phyloP scores from a whole-genome alignment of 2,329 filamentous ascomycete species.

The Cladosporium oxysporum region DNA sequence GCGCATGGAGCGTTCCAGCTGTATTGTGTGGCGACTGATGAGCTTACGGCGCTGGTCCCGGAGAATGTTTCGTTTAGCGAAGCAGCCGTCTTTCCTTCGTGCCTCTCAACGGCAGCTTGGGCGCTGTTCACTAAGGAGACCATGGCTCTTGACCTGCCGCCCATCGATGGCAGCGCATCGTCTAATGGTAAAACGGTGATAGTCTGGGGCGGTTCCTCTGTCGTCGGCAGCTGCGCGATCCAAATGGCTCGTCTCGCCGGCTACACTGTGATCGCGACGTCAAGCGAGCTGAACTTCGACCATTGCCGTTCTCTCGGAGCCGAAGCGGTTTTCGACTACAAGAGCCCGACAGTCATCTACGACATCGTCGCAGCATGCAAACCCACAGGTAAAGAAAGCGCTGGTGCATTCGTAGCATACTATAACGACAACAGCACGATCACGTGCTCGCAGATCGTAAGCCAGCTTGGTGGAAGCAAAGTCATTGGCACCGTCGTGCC shows the following conservation, averaged over 20 bases:
- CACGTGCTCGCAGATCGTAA: slow-evolving; percentile 19
- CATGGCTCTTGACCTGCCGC: slow-evolving; percentile 22
- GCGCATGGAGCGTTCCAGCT: slow-evolving; percentile 29
- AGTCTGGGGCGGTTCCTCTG: slow-evolving; percentile 56
- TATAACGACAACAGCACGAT: slow-evolving; percentile 31
- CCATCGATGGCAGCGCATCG: slow-evolving; percentile 24
- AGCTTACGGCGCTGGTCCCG: slow-evolving; percentile 24
- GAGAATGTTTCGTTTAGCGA: slow-evolving; percentile 26
- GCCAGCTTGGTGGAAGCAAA: slow-evolving; percentile 20
- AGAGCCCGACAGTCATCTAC: slow-evolving; percentile 37
- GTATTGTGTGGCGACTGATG: slow-evolving; percentile 23
- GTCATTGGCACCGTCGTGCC: slow-evolving; percentile 25
- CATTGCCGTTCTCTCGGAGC: slow-evolving; percentile 50
- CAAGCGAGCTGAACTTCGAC: slow-evolving; percentile 42
- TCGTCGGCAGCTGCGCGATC: slow-evolving; percentile 54
- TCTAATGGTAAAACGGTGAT: slow-evolving; percentile 42
- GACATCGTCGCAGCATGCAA: slow-evolving; percentile 32
- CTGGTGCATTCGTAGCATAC: slow-evolving; percentile 40
- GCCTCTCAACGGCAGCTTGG: slow-evolving; percentile 26
- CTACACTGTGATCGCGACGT: slow-evolving; percentile 44
- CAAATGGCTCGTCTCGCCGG: slow-evolving; percentile 53
- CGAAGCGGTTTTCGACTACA: slow-evolving; percentile 52
- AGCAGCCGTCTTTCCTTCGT: slow-evolving; percentile 28
- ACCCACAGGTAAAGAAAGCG: slow-evolving; percentile 22
- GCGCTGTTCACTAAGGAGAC: slow-evolving; percentile 25